Base-by-base conservation (phyloP, 2,329 filamentous ascomycete species). In the Cladosporium austrohemisphaericum region DNA sequence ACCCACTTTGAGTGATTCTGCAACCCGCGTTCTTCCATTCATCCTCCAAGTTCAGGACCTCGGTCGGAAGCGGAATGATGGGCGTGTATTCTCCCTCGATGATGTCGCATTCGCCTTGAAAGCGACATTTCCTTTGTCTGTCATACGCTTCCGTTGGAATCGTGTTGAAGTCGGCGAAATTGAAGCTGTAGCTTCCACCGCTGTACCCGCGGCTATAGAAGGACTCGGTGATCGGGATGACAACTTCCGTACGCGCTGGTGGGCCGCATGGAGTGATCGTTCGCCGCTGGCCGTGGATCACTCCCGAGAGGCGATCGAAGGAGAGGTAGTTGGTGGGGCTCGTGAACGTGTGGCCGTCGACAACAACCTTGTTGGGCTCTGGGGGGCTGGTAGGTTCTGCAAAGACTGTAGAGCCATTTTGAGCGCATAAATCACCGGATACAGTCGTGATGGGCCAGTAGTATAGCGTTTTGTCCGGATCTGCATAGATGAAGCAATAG, bases 171-270 rank as follows among this genome's bases (percentile, higher is more conserved):
- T 47, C 43, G 7, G 22, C 43, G 10, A 47, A 37, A 22, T 47
- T 37, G 22, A 47, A 47, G 4, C 14, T 37, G 14, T 47, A 47
- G 7, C 16, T 10, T n/a, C 18, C 14, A 4, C n/a, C 11, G 5
- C 18, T 25, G n/a, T 41, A 43, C n/a, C 37, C 47, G 6, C 18
- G 23, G 13, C 37, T 50, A 38, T 50, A 50, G 38, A 41, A 35
- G 4, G 40, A 20, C 31, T 23, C 41, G 5, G 41, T 45, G 29
- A 45, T 35, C 2, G 41, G 41, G 2, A 36, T 31, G 14, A 45
- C 13, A 7, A 45, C 31, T n/a, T 45, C n/a, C n/a, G 32, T 18
- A 16, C 25, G 29, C n/a, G 31, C 29, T 5, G 41, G 41, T 1
- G 18, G 19, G 7, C 41, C 41, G 14, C 41, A 45, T n/a, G 7